Evolutionary conservation across 177 flowering plant species (phyloP), one percentile per base, ranked within the genome.

Genomic region (Vitis hybrid): DNA sequence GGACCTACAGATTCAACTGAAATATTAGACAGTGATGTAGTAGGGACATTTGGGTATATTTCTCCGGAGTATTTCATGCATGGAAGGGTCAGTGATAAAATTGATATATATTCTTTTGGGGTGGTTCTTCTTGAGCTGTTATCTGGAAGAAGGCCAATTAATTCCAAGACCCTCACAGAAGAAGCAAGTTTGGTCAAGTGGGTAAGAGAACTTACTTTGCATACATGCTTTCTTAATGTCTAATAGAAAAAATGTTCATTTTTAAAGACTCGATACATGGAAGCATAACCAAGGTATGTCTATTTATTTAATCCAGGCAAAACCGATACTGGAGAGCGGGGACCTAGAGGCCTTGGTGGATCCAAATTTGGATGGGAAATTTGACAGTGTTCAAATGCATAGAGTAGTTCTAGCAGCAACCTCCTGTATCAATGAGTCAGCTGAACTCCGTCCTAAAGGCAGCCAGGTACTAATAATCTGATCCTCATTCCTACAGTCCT

Each of bases 31-130:
- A 60, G 18, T 29, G 72, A 74, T 62, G 71, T 81, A 14, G 77
- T 75, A 1, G 88, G 88, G 16, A 76, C 82, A 19, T 79, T 75
- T 48, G 84, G 86, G 3, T 81, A 79, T 61, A 51, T 83, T 2
- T 84, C 84, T 18, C 83, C 82, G 1, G 88, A 83, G 56, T 85
- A 85, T 60, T 53, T 76, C 64, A 74, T 72, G 78, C n/a, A 72
- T 18, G 83, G 85, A 16, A 75, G 31, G 65, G 78, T 85, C 31
- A 79, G 79, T 50, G 79, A 78, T 64, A 85, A 78, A 62, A 62
- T 73, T 39, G 88, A 85, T 52, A 79, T 85, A 0, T 85, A 77
- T 64, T 68, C 85, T 5, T 85, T 77, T 56, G 88, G 88, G 6
- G 75, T 82, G n/a, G 79, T 85, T 22, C 78, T 85, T 39, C 79